Evolutionary conservation across 2,329 filamentous ascomycete genomes (phyloP), one percentile per base, ranked within the genome.

Genomic region (Fusarium caatingaense): DNA sequence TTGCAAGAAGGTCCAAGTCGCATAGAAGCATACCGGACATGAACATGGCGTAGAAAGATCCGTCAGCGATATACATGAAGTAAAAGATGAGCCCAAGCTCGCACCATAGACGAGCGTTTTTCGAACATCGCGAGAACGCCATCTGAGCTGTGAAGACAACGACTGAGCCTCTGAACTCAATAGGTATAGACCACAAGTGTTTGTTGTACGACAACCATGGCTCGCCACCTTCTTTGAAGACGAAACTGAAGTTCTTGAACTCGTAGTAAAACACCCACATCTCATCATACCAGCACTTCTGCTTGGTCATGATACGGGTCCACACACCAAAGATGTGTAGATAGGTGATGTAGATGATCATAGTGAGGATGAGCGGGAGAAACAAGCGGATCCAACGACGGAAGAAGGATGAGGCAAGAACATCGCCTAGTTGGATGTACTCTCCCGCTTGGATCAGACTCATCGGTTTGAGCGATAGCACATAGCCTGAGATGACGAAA

Each of bases 171-270:
- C 84, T 81, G 78, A 89, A 86, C 74, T 91, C 89, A 21, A 88
- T 80, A 0, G 89, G 88, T 56, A 91, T 91, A 0, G 85, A 89
- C 88, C 88, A 91, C 5, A 87, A 75, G 68, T 91, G 89, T 28
- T 82, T 83, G 70, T 89, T 88, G 78, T 88, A 77, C 18, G 48
- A 71, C 27, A 80, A 51, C 82, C 87, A 90, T 13, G 86, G 84
- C 12, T 84, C 79, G 3, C 85, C 86, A 9, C 88, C 87, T 10
- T 82, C 82, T 44, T 86, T 85, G 79, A 88, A 92, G 41, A 91
- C 76, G 75, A 90, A 92, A 77, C 86, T 92, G 79, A 90, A 92
- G 76, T 91, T 91, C 76, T 92, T 92, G 75, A 87, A 82, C 75
- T 92, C 87, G 64, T 76, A 63, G 67, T 85, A 86, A 72, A 84